Evolutionary conservation across 768 basidiomycete genomes (phyloP), one percentile per base, ranked within the genome.

Genomic region (Suillus bovinus): DNA sequence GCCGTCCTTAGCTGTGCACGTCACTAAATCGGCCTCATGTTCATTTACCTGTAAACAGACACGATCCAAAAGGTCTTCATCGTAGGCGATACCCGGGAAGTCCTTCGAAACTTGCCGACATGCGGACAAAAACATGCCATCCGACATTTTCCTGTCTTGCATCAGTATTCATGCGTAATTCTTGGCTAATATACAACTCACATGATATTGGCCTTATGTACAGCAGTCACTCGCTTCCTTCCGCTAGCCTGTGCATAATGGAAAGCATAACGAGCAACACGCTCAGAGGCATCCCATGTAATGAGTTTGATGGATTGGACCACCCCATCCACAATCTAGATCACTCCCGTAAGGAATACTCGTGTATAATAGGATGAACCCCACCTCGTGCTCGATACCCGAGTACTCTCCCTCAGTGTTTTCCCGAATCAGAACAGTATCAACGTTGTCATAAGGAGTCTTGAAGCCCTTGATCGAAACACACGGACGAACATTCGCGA

Each of bases 121-220:
- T 27, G 97, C 97, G 44, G 93, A 91, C 77, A 99, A 81, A 84
- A 99, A 99, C 95, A 99, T 97, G 64, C 97, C 97, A 75, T 99
- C 97, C 22, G 96, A 99, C 91, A 99, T 94, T 89, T 98, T 98
- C 95, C 95, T 97, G 71, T 33, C 58, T 22, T 54, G 57, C 57
- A 58, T 70, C 10, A 72, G 44, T 65, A 68, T 59, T 36, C 61
- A 56, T 61, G 38, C 38, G 33, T 42, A 36, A 24, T 44, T 54
- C 6, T 59, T 36, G 11, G 27, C 58, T 38, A 56, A 62, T 49
- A 20, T 38, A 29, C 27, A 22, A 78, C 90, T 62, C 66, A 95
- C 96, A 99, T 99, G 82, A 99, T 98, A 74, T 96, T 97, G 27
- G 97, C 97, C 80, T 99, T 99, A 83, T 99, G 97, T 31, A 99